phyloP scores from a whole-genome alignment of 1,139 yeast species.

The Hyphopichia fennica region DNA sequence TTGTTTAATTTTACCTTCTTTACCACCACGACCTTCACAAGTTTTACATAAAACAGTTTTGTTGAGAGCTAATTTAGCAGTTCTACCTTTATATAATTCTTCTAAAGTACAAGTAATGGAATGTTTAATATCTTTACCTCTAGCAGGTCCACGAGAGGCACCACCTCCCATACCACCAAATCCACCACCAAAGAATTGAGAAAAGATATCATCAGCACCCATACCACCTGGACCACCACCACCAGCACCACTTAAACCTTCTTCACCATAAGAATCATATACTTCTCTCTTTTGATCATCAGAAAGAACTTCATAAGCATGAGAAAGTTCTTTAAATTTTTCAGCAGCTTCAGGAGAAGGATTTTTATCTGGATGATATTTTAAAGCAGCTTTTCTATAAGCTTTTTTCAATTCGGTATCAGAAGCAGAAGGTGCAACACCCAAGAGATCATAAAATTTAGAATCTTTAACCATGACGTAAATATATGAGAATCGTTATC shows the following conservation, averaged over 20 bases:
- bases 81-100: constrained; percentile 93
- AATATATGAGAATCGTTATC: background rate
- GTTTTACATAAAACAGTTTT: constrained; percentile 84
- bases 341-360: constrained; percentile 86
- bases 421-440: constrained; percentile 75
- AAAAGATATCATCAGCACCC: constrained; percentile 85
- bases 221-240: constrained; percentile 72
- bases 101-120: constrained; percentile 83
- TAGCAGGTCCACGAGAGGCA: constrained; percentile 81
- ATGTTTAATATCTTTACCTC: constrained; percentile 90
- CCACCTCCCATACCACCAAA: constrained; percentile 57
- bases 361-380: constrained; percentile 92
- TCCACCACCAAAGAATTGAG: constrained; percentile 79
- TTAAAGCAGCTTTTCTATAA: constrained; percentile 88
- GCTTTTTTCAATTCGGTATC: constrained; percentile 92
- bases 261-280: constrained; percentile 90
- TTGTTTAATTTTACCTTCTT: constrained; percentile 83
- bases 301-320: constrained; percentile 85
- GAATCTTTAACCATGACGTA: constrained; percentile 97
- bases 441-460: constrained; percentile 80
- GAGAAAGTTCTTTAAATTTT: constrained; percentile 87
- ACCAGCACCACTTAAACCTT: constrained; percentile 81
- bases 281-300: constrained; percentile 87
- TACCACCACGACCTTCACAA: constrained; percentile 97
- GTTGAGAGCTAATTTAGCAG: constrained; percentile 89